phyloP scores from a whole-genome alignment of 75 land plant genomes.

The Cryptomeria japonica region DNA sequence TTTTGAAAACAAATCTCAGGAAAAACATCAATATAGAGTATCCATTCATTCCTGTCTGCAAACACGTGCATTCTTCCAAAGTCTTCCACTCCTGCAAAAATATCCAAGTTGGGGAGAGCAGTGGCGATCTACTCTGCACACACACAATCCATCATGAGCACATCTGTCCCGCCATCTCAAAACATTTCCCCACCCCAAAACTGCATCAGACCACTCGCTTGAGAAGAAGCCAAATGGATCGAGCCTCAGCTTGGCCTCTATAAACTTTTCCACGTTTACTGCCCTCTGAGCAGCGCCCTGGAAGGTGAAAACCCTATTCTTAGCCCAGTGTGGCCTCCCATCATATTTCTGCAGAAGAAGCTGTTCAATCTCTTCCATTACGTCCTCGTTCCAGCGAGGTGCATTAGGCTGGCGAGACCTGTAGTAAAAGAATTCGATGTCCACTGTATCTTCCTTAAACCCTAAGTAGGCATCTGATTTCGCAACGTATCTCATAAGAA shows the following conservation, averaged over 20 bases:
- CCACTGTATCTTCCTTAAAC: slow-evolving; percentile 13
- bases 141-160: slow-evolving; percentile 39
- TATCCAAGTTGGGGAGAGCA: slow-evolving; percentile 21
- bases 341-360: slow-evolving; percentile 23
- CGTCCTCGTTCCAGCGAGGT: slow-evolving; percentile 22
- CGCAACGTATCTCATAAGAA: slow-evolving; percentile 8
- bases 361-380: slow-evolving; percentile 35
- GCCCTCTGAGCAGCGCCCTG: not conserved
- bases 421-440: slow-evolving; percentile 20
- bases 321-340: slow-evolving; percentile 37
- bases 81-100: slow-evolving; percentile 24
- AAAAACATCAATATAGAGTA: no score
- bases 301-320: slow-evolving; percentile 28
- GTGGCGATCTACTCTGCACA: slow-evolving; percentile 29
- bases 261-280: slow-evolving; percentile 1
- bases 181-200: slow-evolving; percentile 11
- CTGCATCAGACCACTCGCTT: slow-evolving; percentile 36
- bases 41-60: slow-evolving; percentile 8
- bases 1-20: no score
- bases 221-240: slow-evolving; percentile 28
- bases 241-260: slow-evolving; percentile 9
- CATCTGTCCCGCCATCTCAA: slow-evolving; percentile 18
- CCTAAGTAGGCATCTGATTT: slow-evolving; percentile 15
- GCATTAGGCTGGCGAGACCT: slow-evolving; percentile 1
- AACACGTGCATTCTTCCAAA: slow-evolving; percentile 28